phyloP scores from a whole-genome alignment of 2,329 filamentous ascomycete genomes.

The Colletotrichum liriopes region DNA sequence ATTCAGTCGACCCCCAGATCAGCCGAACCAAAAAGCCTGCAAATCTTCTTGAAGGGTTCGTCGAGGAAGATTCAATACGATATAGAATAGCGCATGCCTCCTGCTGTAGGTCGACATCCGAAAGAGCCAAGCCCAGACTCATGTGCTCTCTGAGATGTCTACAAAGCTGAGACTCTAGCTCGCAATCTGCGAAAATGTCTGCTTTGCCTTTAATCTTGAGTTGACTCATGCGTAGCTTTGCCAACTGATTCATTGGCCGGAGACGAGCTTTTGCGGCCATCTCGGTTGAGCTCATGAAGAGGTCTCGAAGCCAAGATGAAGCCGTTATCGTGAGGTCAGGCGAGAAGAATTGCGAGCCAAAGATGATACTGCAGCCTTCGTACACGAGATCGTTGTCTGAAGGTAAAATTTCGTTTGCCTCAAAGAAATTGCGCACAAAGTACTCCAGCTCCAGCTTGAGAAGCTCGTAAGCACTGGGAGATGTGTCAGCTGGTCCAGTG shows the following conservation, averaged over 20 bases:
- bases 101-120: conserved; percentile 42
- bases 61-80: conserved; percentile 34
- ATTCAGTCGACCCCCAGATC: conserved; percentile 24
- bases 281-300: conserved; percentile 43
- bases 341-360: conserved; percentile 47
- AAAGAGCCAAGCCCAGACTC: conserved; percentile 32
- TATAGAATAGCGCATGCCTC: conserved; percentile 43
- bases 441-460: conserved; percentile 55
- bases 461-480: conserved; percentile 53
- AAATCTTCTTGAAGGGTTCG: conserved; percentile 33
- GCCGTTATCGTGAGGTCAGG: background rate
- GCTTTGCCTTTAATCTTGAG: conserved; percentile 50
- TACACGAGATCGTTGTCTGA: conserved; percentile 45
- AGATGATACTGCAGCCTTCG: conserved; percentile 49
- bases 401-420: conserved; percentile 44
- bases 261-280: conserved; percentile 45
- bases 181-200: conserved; percentile 48
- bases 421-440: conserved; percentile 47
- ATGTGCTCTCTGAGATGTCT: conserved; percentile 17
- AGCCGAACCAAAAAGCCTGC: conserved; percentile 28
- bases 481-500: conserved; percentile 37
- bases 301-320: conserved; percentile 49
- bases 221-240: conserved; percentile 43
- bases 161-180: conserved; percentile 46
- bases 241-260: conserved; percentile 46